Evolutionary conservation across 1,139 yeast species (phyloP).

Genomic region (Geotrichum europaeum): DNA sequence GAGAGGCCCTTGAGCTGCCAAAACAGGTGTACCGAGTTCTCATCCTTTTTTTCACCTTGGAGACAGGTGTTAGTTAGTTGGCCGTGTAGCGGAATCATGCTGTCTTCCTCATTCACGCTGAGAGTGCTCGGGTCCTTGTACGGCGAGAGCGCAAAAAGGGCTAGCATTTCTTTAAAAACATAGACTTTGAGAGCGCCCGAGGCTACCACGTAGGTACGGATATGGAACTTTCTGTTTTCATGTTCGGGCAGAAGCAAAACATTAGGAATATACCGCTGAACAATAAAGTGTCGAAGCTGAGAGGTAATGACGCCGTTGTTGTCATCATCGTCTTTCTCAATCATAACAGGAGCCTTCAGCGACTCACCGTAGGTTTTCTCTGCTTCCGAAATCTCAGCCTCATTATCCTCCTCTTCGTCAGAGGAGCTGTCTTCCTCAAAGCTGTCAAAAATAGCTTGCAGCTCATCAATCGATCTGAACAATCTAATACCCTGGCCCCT

Average conservation of each 20-base stretch:
- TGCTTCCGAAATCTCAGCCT: conserved; percentile 37
- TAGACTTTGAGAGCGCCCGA: conserved; percentile 67
- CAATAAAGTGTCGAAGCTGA: conserved; percentile 82
- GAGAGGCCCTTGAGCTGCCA: conserved; percentile 50
- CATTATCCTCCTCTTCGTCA: conserved; percentile 49
- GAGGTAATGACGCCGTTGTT: conserved; percentile 57
- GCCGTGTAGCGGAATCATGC: conserved; percentile 45
- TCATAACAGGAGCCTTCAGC: conserved; percentile 34
- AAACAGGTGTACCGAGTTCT: conserved; percentile 58
- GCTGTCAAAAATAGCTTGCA: conserved; percentile 76
- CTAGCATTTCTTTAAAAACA: conserved; percentile 72
- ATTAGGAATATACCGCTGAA: conserved; percentile 65
- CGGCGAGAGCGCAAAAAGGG: conserved; percentile 62
- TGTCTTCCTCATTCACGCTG: conserved; percentile 25
- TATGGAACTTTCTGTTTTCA: conserved; percentile 74
- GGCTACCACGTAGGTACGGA: conserved; percentile 78
- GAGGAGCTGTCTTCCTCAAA: conserved; percentile 65
- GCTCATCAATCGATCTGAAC: conserved; percentile 68
- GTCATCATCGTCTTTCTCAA: not conserved
- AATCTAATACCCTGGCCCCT: conserved; percentile 92
- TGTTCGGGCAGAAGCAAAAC: conserved; percentile 64
- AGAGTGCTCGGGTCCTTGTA: conserved; percentile 40
- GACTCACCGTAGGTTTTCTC: conserved; percentile 34
- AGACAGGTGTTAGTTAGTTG: conserved; percentile 93
- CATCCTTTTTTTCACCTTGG: conserved; percentile 49